phyloP scores from a whole-genome alignment of 208 protist genomes.

The Trypanosomatidae sp. region DNA sequence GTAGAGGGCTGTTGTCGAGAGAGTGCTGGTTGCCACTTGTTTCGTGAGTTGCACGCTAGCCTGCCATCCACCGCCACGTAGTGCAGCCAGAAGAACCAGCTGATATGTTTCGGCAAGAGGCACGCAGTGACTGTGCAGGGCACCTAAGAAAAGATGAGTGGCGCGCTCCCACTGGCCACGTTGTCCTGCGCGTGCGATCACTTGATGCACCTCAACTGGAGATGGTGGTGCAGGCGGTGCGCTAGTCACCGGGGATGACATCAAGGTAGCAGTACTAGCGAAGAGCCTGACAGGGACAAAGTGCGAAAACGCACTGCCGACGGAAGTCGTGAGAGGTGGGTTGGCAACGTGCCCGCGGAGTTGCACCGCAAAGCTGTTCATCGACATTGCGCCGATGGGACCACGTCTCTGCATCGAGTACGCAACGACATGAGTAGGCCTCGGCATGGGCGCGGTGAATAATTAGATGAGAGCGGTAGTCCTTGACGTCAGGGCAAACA shows the following conservation, averaged over 20 bases:
- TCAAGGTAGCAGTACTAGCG: not conserved
- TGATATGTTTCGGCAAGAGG: conserved; percentile 70
- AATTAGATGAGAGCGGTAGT: not conserved
- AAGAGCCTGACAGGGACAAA: not conserved
- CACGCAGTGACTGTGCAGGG: conserved; percentile 50
- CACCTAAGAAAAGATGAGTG: conserved; percentile 48
- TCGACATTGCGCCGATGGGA: not conserved
- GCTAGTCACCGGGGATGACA: not conserved
- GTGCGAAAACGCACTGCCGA: not conserved
- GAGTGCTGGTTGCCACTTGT: conserved; percentile 49
- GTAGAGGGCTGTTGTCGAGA: conserved; percentile 56
- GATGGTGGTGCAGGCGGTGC: conserved; percentile 33
- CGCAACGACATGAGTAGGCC: not conserved
- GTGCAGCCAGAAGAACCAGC: conserved; percentile 38
- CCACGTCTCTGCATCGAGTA: not conserved
- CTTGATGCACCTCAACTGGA: conserved; percentile 66
- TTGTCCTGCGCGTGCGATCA: conserved; percentile 39
- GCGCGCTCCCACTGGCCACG: conserved; percentile 54
- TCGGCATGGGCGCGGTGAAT: not conserved
- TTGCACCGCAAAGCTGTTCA: not conserved
- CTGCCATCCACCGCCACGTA: conserved; percentile 44
- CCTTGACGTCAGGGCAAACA: not conserved
- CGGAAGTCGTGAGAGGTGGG: not conserved
- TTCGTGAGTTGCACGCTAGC: conserved; percentile 43
- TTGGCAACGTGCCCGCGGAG: not conserved